Percentiles rank a stretch among this genome's conserved stretches.
These are phyloP conservation scores for Mycosarcoma mackinlayi DNA, from an alignment of 1,284 basidiomycete species.

Conservation along the genomic window DNA sequence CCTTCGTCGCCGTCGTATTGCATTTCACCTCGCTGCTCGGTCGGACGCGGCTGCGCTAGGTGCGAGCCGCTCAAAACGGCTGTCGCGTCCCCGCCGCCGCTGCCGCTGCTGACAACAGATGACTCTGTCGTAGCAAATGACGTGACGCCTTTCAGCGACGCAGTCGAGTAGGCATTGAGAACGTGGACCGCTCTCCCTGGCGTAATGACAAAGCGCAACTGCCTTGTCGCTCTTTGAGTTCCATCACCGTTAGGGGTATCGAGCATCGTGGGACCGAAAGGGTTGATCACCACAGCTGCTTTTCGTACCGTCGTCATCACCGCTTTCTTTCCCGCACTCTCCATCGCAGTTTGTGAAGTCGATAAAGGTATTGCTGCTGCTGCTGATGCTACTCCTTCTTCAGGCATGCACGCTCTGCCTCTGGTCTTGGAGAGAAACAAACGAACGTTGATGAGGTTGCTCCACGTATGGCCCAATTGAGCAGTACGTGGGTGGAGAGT, in stretches of 20 bases:
- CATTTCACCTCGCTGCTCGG: too few species aligned
- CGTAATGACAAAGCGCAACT: slow-evolving; percentile 35
- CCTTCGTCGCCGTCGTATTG: not conserved
- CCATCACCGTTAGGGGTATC: slow-evolving; percentile 1
- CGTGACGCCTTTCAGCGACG: not conserved
- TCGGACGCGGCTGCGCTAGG: too few species aligned
- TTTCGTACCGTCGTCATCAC: slow-evolving; percentile 24
- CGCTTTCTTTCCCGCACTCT: not conserved
- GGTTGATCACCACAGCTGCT: slow-evolving; percentile 32
- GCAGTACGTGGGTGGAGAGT: slow-evolving; percentile 34
- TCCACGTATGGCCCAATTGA: slow-evolving; percentile 58
- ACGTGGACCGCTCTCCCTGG: slow-evolving; percentile 10
- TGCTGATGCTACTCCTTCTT: not conserved
- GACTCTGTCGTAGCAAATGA: too few species aligned
- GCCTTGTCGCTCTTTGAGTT: not conserved
- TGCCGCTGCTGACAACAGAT: too few species aligned
- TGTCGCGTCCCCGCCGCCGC: too few species aligned
- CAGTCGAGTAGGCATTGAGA: slow-evolving; percentile 1
- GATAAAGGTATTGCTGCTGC: not conserved
- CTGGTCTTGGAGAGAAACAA: slow-evolving; percentile 39
- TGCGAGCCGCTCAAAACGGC: too few species aligned
- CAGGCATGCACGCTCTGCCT: slow-evolving; percentile 12
- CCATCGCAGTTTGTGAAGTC: not conserved
- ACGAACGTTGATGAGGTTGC: slow-evolving; percentile 52
- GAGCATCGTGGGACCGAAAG: slow-evolving; percentile 27